Evolutionary conservation across 306 rosid species (phyloP).

Genomic region (Purshia tridentata): DNA sequence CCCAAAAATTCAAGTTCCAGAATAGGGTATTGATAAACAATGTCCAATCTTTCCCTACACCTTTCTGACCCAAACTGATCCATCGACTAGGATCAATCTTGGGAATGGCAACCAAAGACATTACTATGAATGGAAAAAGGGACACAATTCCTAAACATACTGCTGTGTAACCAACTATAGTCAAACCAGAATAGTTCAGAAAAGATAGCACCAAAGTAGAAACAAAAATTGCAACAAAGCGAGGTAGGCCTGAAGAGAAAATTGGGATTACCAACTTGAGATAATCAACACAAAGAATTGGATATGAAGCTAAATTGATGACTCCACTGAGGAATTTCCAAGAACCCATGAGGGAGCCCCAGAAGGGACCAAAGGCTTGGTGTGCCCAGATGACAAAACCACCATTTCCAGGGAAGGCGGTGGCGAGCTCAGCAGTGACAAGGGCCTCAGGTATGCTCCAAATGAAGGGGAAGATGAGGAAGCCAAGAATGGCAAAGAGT

Average conservation of each 20-base stretch:
- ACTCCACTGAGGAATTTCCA: slow-evolving; percentile 45
- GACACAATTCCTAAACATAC: slow-evolving; percentile 37
- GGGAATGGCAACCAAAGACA: slow-evolving; percentile 45
- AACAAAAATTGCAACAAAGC: slow-evolving; percentile 23
- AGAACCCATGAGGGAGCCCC: slow-evolving; percentile 48
- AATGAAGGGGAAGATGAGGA: slow-evolving; percentile 42
- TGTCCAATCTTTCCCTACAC: slow-evolving; percentile 46
- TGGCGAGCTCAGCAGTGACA: slow-evolving; percentile 42
- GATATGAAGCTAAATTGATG: slow-evolving; percentile 43
- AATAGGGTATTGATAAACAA: slow-evolving; percentile 53
- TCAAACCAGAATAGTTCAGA: slow-evolving; percentile 41
- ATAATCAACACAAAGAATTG: slow-evolving; percentile 45
- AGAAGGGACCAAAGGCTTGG: slow-evolving; percentile 46
- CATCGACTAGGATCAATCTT: slow-evolving; percentile 46
- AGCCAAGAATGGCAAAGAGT: slow-evolving; percentile 44
- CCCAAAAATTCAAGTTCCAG: slow-evolving; percentile 68
- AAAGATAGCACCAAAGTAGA: slow-evolving; percentile 39
- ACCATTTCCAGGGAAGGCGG: slow-evolving; percentile 46
- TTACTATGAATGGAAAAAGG: slow-evolving; percentile 36
- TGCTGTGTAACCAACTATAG: slow-evolving; percentile 41
- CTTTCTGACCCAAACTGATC: slow-evolving; percentile 48
- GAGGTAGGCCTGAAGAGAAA: slow-evolving; percentile 37
- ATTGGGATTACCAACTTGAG: slow-evolving; percentile 37
- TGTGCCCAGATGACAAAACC: slow-evolving; percentile 44
- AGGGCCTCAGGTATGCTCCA: slow-evolving; percentile 50